Evolutionary conservation across 2,329 filamentous ascomycete genomes (phyloP).

Genomic region (Shiraia sp.): DNA sequence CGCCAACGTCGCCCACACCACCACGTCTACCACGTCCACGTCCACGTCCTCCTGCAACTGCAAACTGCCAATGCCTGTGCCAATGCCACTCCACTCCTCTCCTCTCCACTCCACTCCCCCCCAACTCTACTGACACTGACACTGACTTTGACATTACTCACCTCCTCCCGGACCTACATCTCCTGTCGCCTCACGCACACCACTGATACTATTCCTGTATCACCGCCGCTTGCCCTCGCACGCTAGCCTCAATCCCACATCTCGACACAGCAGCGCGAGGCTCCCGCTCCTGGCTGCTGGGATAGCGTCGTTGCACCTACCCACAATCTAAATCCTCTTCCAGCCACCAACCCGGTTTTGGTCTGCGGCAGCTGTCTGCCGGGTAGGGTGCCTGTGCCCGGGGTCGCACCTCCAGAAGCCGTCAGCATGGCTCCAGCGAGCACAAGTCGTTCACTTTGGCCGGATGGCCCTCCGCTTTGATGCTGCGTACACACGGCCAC

Average conservation of each 20-base stretch:
- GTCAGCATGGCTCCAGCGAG: conserved; percentile 29
- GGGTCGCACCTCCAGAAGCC: conserved; percentile 27
- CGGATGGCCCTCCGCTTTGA: conserved; percentile 30
- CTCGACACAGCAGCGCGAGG: conserved; percentile 21
- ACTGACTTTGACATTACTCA: too few relatives aligned
- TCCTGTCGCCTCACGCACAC: too few relatives aligned
- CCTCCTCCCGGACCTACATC: too few relatives aligned
- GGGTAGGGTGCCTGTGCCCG: conserved; percentile 30
- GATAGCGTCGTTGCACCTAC: conserved; percentile 26
- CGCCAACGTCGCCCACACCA: too few relatives aligned
- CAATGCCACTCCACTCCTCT: too few relatives aligned
- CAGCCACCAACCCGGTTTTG: conserved; percentile 41
- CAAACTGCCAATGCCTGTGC: too few relatives aligned
- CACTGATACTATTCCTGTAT: too few relatives aligned
- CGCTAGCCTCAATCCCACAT: conserved; percentile 25
- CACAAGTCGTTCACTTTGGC: conserved; percentile 29
- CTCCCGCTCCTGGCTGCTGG: conserved; percentile 34
- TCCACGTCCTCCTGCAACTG: too few relatives aligned
- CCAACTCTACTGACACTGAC: too few relatives aligned
- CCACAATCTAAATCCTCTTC: conserved; percentile 16
- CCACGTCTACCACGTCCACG: too few relatives aligned
- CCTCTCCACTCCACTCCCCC: too few relatives aligned
- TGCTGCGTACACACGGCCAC: conserved; percentile 8
- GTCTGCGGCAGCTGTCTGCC: conserved; percentile 39
- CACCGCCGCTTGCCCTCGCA: too few relatives aligned